Conservation (phyloP, 108 stramenopile species). For the Cylindrotheca fusiformis region DNA sequence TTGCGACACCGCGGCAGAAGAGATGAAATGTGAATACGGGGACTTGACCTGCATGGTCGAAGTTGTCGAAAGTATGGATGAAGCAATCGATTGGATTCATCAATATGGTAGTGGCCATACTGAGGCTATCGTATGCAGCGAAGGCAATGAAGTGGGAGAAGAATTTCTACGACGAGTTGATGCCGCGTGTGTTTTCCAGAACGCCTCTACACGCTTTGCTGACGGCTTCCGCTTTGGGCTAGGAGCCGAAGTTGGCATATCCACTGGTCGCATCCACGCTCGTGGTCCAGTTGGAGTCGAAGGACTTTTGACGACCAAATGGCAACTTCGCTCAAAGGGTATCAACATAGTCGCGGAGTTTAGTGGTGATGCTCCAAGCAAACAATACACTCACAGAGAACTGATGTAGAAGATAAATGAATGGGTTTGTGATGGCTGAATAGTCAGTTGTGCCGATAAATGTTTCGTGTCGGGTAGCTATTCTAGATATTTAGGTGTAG, state of each 20-base stretch:
- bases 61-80: slow-evolving; percentile 84
- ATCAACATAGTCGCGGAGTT: slow-evolving; percentile 56
- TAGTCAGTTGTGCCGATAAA: too few species aligned
- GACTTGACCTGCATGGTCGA: slow-evolving; percentile 93
- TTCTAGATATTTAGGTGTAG: too few species aligned
- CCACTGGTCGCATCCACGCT: slow-evolving; percentile 95
- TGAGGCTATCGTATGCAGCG: slow-evolving; percentile 91
- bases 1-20: slow-evolving; percentile 62
- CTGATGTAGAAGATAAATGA: slow-evolving; percentile 52
- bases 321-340: slow-evolving; percentile 79
- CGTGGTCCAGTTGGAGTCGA: slow-evolving; percentile 98
- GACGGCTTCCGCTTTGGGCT: slow-evolving; percentile 98
- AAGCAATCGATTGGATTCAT: slow-evolving; percentile 95
- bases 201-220: slow-evolving; percentile 96
- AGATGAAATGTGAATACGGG: slow-evolving; percentile 91
- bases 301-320: slow-evolving; percentile 95
- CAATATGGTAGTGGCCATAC: slow-evolving; percentile 94
- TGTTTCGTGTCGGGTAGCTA: too few species aligned
- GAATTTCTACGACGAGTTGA: slow-evolving; percentile 89
- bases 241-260: slow-evolving; percentile 97
- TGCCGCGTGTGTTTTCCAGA: slow-evolving; percentile 98
- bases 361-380: slow-evolving; percentile 47
- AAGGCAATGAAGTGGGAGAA: slow-evolving; percentile 78
- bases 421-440: too few species aligned
- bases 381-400: slow-evolving; percentile 74